Conservation (phyloP, 139 green algal genomes). For the Picochlorum costavermella region DNA sequence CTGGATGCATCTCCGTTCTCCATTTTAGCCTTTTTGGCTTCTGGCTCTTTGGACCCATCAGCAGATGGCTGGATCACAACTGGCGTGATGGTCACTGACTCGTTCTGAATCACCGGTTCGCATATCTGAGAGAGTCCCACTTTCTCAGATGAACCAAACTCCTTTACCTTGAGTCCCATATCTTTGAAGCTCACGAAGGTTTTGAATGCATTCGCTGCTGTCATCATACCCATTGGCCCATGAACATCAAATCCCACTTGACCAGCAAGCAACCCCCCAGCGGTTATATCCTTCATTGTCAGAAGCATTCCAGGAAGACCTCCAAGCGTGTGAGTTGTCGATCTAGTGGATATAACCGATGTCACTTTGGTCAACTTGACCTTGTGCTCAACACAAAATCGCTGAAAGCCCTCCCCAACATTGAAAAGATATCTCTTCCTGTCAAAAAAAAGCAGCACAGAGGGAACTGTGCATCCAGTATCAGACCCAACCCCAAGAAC, state of each 20-base stretch:
- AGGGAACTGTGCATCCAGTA: slow-evolving; percentile 59
- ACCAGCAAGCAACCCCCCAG: slow-evolving; percentile 20
- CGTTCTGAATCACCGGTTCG: slow-evolving; percentile 27
- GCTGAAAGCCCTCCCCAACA: slow-evolving; percentile 87
- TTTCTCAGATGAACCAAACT: slow-evolving; percentile 19
- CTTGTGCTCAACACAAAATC: slow-evolving; percentile 75
- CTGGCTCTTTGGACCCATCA: slow-evolving; percentile 7
- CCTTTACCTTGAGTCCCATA: slow-evolving; percentile 18
- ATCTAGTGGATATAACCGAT: slow-evolving; percentile 53
- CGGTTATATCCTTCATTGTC: slow-evolving; percentile 34
- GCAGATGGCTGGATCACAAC: slow-evolving; percentile 14
- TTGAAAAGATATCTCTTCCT: slow-evolving; percentile 88
- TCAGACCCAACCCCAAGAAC: slow-evolving; percentile 50
- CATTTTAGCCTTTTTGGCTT: slow-evolving; percentile 19
- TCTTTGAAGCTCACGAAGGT: slow-evolving; percentile 36
- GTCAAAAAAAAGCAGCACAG: slow-evolving; percentile 87
- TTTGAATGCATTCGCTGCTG: slow-evolving; percentile 33
- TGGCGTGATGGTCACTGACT: slow-evolving; percentile 34
- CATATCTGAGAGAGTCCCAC: neutral
- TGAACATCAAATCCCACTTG: slow-evolving; percentile 20
- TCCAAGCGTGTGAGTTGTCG: slow-evolving; percentile 57
- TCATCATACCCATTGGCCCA: slow-evolving; percentile 22
- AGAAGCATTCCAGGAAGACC: slow-evolving; percentile 78
- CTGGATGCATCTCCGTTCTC: slow-evolving; percentile 3
- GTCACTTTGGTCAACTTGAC: slow-evolving; percentile 59